phyloP scores from a whole-genome alignment of 164 flowering plant species.

The Dillenia suffruticosa region DNA sequence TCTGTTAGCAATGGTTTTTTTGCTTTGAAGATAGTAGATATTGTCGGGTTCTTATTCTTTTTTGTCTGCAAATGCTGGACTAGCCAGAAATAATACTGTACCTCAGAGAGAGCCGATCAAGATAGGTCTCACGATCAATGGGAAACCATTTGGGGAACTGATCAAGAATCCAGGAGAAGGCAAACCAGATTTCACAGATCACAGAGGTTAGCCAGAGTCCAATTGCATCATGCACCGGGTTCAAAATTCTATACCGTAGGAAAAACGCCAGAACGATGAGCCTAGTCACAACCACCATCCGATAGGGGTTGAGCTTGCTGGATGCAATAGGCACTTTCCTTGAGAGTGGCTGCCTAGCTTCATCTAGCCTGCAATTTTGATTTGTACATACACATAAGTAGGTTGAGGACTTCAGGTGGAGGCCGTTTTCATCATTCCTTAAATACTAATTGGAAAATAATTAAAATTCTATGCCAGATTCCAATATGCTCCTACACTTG shows the following conservation, averaged over 20 bases:
- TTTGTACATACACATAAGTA: not conserved
- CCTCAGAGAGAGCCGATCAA: constrained; percentile 97
- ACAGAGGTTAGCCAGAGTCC: constrained; percentile 95
- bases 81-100: constrained; percentile 10
- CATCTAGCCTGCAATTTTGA: constrained; percentile 63
- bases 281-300: constrained; percentile 83
- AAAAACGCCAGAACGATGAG: constrained; percentile 70
- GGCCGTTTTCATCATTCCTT: no score
- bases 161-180: constrained; percentile 95
- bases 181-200: constrained; percentile 95
- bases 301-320: constrained; percentile 88
- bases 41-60: not conserved
- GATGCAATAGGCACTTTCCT: constrained; percentile 93
- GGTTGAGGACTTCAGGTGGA: not conserved
- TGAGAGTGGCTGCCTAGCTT: constrained; percentile 92
- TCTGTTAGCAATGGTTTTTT: not conserved
- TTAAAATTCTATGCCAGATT: no score
- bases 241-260: constrained; percentile 74
- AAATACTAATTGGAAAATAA: no score
- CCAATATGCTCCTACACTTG: not conserved
- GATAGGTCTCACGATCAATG: constrained; percentile 93
- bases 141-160: constrained; percentile 99
- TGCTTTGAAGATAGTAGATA: no score
- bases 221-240: constrained; percentile 89
- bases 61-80: not conserved